A percentile compares a stretch with the other conserved stretches of the same genome.
Conservation (phyloP, 2,329 filamentous ascomycete genomes). For the Fusarium miscanthi region DNA sequence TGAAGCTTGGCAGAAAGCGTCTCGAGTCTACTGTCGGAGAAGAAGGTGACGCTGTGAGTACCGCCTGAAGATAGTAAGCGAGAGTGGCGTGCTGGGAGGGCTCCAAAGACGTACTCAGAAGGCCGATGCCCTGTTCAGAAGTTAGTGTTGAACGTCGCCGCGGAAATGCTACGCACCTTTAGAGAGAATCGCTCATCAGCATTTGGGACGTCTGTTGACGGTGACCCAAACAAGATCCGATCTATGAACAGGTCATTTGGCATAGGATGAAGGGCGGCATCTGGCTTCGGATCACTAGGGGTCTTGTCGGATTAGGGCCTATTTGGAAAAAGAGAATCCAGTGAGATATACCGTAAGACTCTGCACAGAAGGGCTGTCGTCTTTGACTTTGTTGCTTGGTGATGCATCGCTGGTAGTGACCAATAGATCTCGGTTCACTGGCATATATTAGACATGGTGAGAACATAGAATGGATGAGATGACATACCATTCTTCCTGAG, state of each 20-base stretch:
- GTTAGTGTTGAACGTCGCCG: not conserved
- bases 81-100: too few relatives aligned
- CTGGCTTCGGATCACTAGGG: not conserved
- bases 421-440: constrained; percentile 25
- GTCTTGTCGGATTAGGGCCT: not conserved
- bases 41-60: constrained; percentile 38
- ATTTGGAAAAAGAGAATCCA: fast-evolving
- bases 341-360: not conserved
- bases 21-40: constrained; percentile 36
- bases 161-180: constrained; percentile 2
- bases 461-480: not conserved
- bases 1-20: constrained; percentile 32
- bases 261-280: not conserved
- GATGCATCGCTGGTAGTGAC: fast-evolving
- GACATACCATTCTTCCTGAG: constrained; percentile 32
- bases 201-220: not conserved
- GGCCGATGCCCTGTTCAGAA: constrained; percentile 27
- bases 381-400: fast-evolving
- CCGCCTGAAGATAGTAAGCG: constrained; percentile 10
- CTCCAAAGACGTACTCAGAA: constrained; percentile 18
- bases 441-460: not conserved
- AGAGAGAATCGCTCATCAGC: constrained; percentile 21
- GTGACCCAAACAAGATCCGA: constrained; percentile 11
- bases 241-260: constrained; percentile 28
- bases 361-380: not conserved